phyloP scores from a whole-genome alignment of 2,329 filamentous ascomycete species.

The Ascochyta lentis region DNA sequence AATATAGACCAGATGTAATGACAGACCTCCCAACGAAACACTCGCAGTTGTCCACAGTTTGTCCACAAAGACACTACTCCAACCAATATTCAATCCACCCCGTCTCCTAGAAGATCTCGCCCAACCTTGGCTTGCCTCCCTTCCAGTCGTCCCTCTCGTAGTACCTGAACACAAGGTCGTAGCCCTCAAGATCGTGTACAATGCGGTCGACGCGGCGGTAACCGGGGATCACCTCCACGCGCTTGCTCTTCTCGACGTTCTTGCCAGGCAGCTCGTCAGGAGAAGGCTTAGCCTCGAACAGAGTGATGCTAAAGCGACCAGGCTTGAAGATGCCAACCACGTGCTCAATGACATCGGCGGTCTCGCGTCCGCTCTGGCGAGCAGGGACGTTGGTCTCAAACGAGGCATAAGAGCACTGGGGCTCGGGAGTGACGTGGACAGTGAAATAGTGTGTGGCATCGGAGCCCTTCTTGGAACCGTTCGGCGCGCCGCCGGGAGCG shows the following conservation, averaged over 20 bases:
- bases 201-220: constrained; percentile 93
- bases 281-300: constrained; percentile 85
- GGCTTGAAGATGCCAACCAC: constrained; percentile 96
- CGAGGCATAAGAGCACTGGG: constrained; percentile 94
- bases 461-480: constrained; percentile 50
- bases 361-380: constrained; percentile 84
- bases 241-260: constrained; percentile 50
- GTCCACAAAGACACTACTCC: not conserved
- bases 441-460: constrained; percentile 83
- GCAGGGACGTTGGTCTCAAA: constrained; percentile 98
- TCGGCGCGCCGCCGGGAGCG: constrained; percentile 63
- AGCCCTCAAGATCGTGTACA: constrained; percentile 96
- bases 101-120: constrained; percentile 52
- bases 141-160: constrained; percentile 89
- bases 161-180: constrained; percentile 95
- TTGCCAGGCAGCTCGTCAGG: constrained; percentile 50
- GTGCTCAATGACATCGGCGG: constrained; percentile 88
- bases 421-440: constrained; percentile 96
- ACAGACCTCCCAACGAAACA: not conserved
- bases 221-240: constrained; percentile 80
- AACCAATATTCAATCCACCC: not conserved
- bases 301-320: constrained; percentile 94
- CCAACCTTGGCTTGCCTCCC: constrained; percentile 67
- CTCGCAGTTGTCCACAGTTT: not conserved
- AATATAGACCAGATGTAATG: not conserved